phyloP scores from a whole-genome alignment of 2,329 filamentous ascomycete genomes.

The Diaporthe sp. region DNA sequence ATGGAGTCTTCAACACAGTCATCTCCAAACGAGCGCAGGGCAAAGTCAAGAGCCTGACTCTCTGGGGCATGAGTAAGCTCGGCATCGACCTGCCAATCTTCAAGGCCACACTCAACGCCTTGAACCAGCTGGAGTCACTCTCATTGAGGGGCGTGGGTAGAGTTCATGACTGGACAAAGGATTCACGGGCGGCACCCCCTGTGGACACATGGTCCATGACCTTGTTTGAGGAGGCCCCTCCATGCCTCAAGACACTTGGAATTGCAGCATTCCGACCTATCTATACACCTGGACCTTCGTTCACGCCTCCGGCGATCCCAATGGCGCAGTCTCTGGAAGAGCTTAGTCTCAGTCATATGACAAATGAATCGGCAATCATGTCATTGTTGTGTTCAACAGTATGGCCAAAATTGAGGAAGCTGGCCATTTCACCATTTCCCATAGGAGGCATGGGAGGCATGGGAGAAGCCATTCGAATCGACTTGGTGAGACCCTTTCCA shows the following conservation, averaged over 20 bases:
- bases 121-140: constrained; percentile 14
- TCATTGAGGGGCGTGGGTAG: not conserved
- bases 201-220: not conserved
- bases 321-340: constrained; percentile 1
- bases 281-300: no score
- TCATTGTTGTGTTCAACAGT: not conserved
- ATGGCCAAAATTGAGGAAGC: constrained; percentile 30
- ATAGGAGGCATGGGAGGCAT: no score
- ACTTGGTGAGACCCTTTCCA: constrained; percentile 7
- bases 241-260: constrained; percentile 4
- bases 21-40: constrained; percentile 12
- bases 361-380: accelerated
- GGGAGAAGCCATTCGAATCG: not conserved
- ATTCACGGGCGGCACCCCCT: not conserved
- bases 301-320: not conserved
- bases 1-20: constrained; percentile 8
- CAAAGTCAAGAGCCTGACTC: constrained; percentile 21
- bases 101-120: constrained; percentile 5
- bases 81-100: constrained; percentile 5
- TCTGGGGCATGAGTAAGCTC: constrained; percentile 22
- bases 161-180: no score
- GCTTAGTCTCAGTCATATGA: not conserved
- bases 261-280: not conserved
- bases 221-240: constrained; percentile 1
- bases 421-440: not conserved